These are phyloP conservation scores for Mycosarcoma mackinlayi DNA, from an alignment of 1,284 basidiomycete species.

Conservation along the genomic window DNA sequence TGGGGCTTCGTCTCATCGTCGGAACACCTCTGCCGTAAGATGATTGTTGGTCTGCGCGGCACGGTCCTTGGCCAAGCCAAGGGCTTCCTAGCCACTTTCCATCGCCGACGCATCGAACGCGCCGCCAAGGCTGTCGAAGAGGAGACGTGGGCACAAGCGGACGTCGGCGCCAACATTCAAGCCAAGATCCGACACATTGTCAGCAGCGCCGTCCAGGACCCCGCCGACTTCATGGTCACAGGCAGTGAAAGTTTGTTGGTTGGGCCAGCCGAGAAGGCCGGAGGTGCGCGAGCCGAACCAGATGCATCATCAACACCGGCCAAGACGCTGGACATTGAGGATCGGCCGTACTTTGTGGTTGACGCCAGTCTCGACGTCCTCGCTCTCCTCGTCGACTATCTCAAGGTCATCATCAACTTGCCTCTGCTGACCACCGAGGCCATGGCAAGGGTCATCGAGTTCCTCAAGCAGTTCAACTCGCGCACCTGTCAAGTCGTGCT, in stretches of 20 bases:
- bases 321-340: conserved; percentile 85
- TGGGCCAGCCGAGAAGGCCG: background rate
- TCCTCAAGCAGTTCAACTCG: conserved; percentile 91
- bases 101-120: conserved; percentile 81
- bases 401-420: conserved; percentile 87
- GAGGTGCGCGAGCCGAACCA: background rate
- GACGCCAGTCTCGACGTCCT: conserved; percentile 82
- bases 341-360: conserved; percentile 75
- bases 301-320: conserved; percentile 1
- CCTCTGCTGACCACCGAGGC: conserved; percentile 89
- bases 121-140: conserved; percentile 91
- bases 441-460: conserved; percentile 93
- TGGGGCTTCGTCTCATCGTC: conserved; percentile 90
- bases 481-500: conserved; percentile 97
- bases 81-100: conserved; percentile 84
- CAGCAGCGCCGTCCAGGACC: conserved; percentile 83
- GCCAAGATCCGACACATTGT: conserved; percentile 79
- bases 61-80: conserved; percentile 76
- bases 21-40: conserved; percentile 83
- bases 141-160: conserved; percentile 85
- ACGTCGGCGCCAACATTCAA: conserved; percentile 78
- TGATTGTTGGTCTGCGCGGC: conserved; percentile 86
- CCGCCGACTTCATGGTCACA: conserved; percentile 71
- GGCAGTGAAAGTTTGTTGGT: conserved; percentile 9
- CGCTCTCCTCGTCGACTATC: conserved; percentile 82